These are phyloP conservation scores for Acanthamoeba divionensis DNA, from an alignment of 208 protist species.

Conservation along the genomic window DNA sequence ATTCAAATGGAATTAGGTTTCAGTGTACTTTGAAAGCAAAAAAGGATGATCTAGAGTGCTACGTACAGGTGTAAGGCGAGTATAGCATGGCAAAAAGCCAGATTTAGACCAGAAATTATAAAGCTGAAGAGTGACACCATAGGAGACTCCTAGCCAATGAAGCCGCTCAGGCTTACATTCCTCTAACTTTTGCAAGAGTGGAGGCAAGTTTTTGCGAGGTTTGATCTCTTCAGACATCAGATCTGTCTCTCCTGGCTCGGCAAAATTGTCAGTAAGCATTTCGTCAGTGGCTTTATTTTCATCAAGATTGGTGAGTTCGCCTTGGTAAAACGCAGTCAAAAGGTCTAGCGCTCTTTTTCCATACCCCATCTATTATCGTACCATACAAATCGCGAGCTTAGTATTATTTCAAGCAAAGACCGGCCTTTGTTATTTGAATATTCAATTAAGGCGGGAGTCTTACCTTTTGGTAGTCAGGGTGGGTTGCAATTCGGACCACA, in stretches of 20 bases:
- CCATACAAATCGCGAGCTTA: background rate
- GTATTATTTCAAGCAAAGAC: background rate
- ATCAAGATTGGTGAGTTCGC: constrained; percentile 77
- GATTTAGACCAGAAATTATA: constrained; percentile 95
- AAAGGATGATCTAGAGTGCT: background rate
- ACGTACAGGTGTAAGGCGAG: constrained; percentile 63
- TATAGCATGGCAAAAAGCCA: constrained; percentile 71
- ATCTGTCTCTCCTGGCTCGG: background rate
- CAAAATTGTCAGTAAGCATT: background rate
- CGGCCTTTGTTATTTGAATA: no score
- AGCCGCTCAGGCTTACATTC: constrained; percentile 84
- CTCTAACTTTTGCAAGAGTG: constrained; percentile 70
- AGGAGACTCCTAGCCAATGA: constrained; percentile 96
- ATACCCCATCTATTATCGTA: constrained; percentile 90
- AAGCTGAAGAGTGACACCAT: constrained; percentile 93
- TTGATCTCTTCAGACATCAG: constrained; percentile 62
- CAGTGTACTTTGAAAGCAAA: background rate
- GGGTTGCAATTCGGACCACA: constrained; percentile 97
- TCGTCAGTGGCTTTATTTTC: constrained; percentile 32
- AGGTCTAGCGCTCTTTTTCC: constrained; percentile 91
- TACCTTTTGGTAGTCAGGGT: constrained; percentile 90
- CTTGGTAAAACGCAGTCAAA: constrained; percentile 93
- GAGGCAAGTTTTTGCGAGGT: constrained; percentile 66
- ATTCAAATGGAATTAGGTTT: background rate
- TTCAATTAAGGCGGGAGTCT: no score